Conservation (phyloP, 805 yeast species). For the Torulaspora quercuum region DNA sequence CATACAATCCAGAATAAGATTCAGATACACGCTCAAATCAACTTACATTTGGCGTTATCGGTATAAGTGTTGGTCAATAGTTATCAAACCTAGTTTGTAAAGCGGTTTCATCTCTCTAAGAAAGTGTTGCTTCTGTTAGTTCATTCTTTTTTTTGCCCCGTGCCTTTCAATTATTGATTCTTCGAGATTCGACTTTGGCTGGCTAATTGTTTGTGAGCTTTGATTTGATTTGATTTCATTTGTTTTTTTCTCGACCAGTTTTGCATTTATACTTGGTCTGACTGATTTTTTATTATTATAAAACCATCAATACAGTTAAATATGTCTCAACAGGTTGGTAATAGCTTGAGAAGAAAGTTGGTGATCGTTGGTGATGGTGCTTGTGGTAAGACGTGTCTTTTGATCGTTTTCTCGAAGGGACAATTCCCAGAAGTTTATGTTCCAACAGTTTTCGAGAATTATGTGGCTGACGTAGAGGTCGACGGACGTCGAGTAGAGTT, state of each 20-base stretch:
- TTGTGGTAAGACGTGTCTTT: constrained; percentile 91
- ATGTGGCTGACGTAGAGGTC: constrained; percentile 92
- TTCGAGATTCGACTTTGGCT: too few species aligned
- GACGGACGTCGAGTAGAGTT: constrained; percentile 90
- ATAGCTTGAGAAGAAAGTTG: constrained; percentile 62
- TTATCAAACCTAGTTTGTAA: too few species aligned
- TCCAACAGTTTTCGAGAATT: constrained; percentile 95
- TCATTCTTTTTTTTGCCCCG: too few species aligned
- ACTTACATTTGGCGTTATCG: too few species aligned
- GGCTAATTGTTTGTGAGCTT: constrained; percentile 1
- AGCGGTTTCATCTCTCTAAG: too few species aligned
- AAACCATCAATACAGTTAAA: too few species aligned
- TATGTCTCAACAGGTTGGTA: constrained; percentile 36
- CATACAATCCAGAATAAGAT: constrained; percentile 8
- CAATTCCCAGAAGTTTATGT: constrained; percentile 92
- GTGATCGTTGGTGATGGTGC: constrained; percentile 98
- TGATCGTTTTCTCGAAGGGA: constrained; percentile 82
- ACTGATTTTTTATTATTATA: too few species aligned
- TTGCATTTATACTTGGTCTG: too few species aligned
- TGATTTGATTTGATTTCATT: constrained; percentile 4
- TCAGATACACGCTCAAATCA: too few species aligned
- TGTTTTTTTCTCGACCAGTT: constrained; percentile 1
- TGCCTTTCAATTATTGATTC: too few species aligned
- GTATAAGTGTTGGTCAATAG: too few species aligned
- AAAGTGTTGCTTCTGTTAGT: too few species aligned